These are phyloP conservation scores for Jimgerdemannia lactiflua DNA, from an alignment of 192 early-diverging fungal genomes.

Conservation along the genomic window DNA sequence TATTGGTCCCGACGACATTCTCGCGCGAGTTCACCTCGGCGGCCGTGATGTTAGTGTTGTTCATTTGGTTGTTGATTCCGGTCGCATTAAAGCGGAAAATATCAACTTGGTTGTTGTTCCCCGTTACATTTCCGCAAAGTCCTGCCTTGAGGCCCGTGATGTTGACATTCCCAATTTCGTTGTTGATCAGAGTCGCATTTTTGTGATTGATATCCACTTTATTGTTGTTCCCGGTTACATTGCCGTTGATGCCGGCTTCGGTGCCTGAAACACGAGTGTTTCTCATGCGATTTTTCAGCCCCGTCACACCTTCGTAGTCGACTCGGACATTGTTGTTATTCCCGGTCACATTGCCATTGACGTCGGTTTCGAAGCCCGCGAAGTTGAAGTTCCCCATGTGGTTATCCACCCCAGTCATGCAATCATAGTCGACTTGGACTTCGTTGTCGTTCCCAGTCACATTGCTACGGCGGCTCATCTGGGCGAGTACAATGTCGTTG, in stretches of 20 bases:
- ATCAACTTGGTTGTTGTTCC: background rate
- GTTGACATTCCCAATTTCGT: background rate
- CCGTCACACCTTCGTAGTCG: background rate
- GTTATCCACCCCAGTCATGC: background rate
- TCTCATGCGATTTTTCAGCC: background rate
- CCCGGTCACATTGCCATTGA: background rate
- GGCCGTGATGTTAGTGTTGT: background rate
- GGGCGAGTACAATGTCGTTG: too few species aligned
- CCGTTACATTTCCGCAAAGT: background rate
- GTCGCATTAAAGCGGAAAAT: background rate
- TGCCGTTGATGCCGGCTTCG: background rate
- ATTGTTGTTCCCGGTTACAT: constrained; percentile 4
- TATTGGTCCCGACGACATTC: background rate
- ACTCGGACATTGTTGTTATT: background rate
- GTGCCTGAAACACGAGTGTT: background rate
- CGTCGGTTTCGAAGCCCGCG: background rate
- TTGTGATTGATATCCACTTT: background rate
- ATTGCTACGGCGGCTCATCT: background rate
- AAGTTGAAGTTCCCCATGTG: background rate
- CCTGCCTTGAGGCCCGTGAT: background rate
- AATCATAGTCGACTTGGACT: background rate
- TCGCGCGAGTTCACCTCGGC: background rate
- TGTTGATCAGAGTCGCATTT: background rate
- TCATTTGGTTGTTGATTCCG: constrained; percentile 9
- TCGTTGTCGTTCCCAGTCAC: background rate